A percentile compares a stretch with the other conserved stretches of the same genome.
These are phyloP conservation scores for Aspergillus neotritici DNA, from an alignment of 2,329 filamentous ascomycete genomes.

Conservation along the genomic window DNA sequence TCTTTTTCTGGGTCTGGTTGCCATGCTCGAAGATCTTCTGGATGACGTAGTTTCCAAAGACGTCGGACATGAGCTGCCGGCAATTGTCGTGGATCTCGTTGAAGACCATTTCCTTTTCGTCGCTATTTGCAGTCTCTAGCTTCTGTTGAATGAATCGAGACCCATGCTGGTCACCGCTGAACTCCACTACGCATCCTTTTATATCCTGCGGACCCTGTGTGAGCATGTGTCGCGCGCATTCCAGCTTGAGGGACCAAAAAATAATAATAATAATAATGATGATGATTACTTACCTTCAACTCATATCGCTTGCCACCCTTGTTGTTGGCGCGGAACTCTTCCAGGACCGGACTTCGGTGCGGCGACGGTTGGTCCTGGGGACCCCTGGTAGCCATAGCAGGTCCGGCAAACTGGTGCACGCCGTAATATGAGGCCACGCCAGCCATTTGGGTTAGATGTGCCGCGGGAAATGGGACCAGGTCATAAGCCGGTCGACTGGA, in stretches of 20 bases:
- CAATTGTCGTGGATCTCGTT: conserved; percentile 78
- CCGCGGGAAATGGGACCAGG: conserved; percentile 26
- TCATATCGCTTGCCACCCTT: conserved; percentile 73
- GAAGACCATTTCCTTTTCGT: conserved; percentile 90
- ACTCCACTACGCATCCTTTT: conserved; percentile 81
- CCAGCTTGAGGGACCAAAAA: neutral
- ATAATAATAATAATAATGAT: neutral
- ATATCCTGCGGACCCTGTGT: conserved; percentile 56
- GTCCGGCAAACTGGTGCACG: conserved; percentile 25
- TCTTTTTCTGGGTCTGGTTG: conserved; percentile 85
- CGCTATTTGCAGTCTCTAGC: conserved; percentile 85
- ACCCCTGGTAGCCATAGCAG: conserved; percentile 37
- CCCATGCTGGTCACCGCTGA: conserved; percentile 91
- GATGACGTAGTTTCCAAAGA: conserved; percentile 97
- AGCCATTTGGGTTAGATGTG: conserved; percentile 24
- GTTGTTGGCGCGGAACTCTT: conserved; percentile 69
- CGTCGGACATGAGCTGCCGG: conserved; percentile 85
- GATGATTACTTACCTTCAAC: conserved; percentile 63
- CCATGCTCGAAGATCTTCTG: conserved; percentile 98
- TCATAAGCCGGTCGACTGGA: conserved; percentile 26
- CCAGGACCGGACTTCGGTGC: conserved; percentile 65
- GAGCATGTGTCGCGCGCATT: too few species aligned
- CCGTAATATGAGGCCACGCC: conserved; percentile 34
- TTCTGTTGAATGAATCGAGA: conserved; percentile 95
- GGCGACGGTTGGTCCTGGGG: conserved; percentile 55